These are phyloP conservation scores for Aspergillus felis DNA, from an alignment of 2,329 filamentous ascomycete genomes.

Conservation along the genomic window DNA sequence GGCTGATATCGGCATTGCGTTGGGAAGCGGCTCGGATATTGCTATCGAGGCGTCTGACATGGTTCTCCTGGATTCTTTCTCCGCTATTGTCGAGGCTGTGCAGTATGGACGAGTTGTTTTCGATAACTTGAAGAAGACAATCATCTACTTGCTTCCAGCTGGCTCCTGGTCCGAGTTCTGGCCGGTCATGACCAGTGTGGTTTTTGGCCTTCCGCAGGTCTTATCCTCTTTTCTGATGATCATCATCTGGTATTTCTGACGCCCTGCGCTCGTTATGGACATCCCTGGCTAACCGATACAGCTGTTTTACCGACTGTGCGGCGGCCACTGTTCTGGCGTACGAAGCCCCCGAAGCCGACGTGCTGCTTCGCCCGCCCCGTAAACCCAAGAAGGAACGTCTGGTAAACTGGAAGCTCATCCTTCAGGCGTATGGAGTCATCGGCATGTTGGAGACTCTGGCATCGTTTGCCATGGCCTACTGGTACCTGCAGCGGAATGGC, in stretches of 20 bases:
- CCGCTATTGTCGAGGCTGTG: constrained; percentile 67
- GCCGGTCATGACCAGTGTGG: constrained; percentile 70
- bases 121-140: constrained; percentile 73
- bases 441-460: constrained; percentile 60
- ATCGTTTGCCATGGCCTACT: constrained; percentile 64
- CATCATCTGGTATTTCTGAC: constrained; percentile 52
- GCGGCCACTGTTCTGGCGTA: constrained; percentile 71
- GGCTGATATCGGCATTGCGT: constrained; percentile 58
- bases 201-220: constrained; percentile 70
- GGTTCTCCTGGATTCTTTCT: constrained; percentile 65
- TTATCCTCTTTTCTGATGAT: constrained; percentile 71
- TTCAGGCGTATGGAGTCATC: constrained; percentile 69
- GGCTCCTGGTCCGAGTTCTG: constrained; percentile 72
- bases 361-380: constrained; percentile 65
- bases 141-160: constrained; percentile 70
- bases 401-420: constrained; percentile 67
- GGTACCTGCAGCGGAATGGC: constrained; percentile 57
- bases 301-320: constrained; percentile 72
- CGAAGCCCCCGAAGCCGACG: constrained; percentile 71
- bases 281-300: not conserved
- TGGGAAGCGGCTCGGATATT: constrained; percentile 57
- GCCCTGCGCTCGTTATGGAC: not conserved
- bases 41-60: constrained; percentile 61
- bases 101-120: constrained; percentile 69
- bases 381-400: constrained; percentile 66